A percentile compares a stretch with the other conserved stretches of the same genome.
phyloP scores from a whole-genome alignment of 1,284 basidiomycete genomes.

The Rhizoctonia solani region DNA sequence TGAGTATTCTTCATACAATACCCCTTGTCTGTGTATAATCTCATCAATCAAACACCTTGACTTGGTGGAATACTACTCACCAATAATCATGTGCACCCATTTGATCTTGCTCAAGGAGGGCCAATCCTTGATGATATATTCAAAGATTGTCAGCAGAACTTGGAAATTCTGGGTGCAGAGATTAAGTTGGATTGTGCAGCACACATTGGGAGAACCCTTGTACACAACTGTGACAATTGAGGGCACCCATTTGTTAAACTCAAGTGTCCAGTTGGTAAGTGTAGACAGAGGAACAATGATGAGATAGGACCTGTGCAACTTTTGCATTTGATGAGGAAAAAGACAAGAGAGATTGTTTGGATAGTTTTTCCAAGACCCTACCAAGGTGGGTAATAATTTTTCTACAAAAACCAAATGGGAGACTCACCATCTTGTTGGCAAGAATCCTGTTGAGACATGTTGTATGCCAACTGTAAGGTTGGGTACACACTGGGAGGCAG shows the following conservation, averaged over 20 bases:
- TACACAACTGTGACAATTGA: constrained; percentile 83
- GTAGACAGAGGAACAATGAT: constrained; percentile 99
- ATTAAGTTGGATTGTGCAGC: constrained; percentile 73
- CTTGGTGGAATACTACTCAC: constrained; percentile 49
- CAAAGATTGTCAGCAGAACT: constrained; percentile 95
- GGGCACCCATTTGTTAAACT: constrained; percentile 98
- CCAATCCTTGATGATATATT: constrained; percentile 99
- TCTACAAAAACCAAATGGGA: too few species aligned
- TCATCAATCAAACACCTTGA: constrained; percentile 25
- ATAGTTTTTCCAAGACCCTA: constrained; percentile 97
- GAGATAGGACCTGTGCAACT: constrained; percentile 92
- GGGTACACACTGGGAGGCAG: too few species aligned
- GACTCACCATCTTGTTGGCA: too few species aligned
- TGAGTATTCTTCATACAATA: constrained; percentile 99
- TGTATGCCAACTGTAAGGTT: too few species aligned
- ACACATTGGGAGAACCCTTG: constrained; percentile 89
- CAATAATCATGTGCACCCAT: constrained; percentile 99
- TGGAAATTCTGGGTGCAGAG: constrained; percentile 85
- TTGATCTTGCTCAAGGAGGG: constrained; percentile 88
- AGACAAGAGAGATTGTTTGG: constrained; percentile 94
- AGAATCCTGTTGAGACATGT: too few species aligned
- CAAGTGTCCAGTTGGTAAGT: constrained; percentile 97
- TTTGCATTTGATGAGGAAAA: constrained; percentile 95
- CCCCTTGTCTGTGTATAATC: constrained; percentile 75
- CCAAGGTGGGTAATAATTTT: too few species aligned